Evolutionary conservation across 164 flowering plant species (phyloP).

Genomic region (Tinospora cordifolia): DNA sequence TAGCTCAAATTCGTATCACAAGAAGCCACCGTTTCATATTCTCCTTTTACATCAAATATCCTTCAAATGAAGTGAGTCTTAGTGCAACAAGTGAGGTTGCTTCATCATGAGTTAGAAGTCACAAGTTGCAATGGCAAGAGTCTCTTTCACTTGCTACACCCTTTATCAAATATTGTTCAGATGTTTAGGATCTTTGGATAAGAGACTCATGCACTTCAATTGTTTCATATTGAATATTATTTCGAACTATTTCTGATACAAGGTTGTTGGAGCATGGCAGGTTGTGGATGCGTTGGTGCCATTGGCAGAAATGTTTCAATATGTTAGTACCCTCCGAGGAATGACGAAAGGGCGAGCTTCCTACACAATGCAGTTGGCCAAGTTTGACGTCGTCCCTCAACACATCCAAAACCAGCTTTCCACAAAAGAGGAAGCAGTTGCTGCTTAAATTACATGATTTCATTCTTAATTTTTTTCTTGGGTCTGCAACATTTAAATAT

Average conservation of each 20-base stretch:
- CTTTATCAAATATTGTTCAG: neutral
- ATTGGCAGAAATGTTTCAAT: constrained; percentile 93
- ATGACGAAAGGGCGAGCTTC: constrained; percentile 98
- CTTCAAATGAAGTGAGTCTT: neutral
- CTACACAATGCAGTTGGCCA: constrained; percentile 86
- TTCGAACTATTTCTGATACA: neutral
- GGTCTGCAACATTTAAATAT: neutral
- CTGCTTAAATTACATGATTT: constrained; percentile 39
- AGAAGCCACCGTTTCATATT: neutral
- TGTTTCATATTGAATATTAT: neutral
- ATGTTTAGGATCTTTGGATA: neutral
- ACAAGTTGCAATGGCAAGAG: no score
- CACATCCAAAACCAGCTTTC: constrained; percentile 87
- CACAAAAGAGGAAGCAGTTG: constrained; percentile 63
- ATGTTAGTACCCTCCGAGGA: constrained; percentile 84
- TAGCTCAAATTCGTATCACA: neutral
- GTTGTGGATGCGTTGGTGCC: constrained; percentile 91
- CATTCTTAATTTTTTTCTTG: neutral
- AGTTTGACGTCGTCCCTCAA: constrained; percentile 91
- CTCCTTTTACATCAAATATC: neutral
- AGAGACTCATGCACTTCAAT: neutral
- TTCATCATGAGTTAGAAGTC: no score
- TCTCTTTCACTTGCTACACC: no score
- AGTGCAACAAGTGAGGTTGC: no score
- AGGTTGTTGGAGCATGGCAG: constrained; percentile 31